phyloP scores from a whole-genome alignment of 2,329 filamentous ascomycete genomes.

The Lachnellula hyalina region DNA sequence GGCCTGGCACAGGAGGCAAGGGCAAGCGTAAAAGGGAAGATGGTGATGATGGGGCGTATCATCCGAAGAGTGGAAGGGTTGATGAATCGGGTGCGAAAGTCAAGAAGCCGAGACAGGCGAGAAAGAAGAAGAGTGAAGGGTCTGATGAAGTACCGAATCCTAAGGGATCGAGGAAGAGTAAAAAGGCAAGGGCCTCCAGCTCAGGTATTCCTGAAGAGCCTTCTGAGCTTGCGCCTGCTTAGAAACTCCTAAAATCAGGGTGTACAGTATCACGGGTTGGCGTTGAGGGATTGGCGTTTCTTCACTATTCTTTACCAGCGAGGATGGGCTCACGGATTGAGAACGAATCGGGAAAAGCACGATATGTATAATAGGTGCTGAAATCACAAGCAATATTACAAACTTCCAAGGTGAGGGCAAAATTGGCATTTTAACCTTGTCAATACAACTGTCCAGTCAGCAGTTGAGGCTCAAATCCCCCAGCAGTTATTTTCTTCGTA shows the following conservation, averaged over 20 bases:
- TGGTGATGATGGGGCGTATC: slow-evolving; percentile 51
- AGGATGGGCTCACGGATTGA: too few relatives aligned
- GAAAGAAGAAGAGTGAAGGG: slow-evolving; percentile 25
- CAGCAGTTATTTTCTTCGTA: too few relatives aligned
- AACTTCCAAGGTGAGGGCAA: too few relatives aligned
- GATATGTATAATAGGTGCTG: too few relatives aligned
- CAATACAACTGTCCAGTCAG: too few relatives aligned
- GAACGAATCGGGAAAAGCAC: too few relatives aligned
- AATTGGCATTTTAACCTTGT: too few relatives aligned
- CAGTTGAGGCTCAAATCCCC: too few relatives aligned
- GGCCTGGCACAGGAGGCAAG: slow-evolving; percentile 13
- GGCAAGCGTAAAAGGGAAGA: slow-evolving; percentile 42
- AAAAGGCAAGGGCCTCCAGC: slow-evolving; percentile 1
- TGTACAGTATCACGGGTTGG: neutral
- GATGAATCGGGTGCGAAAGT: slow-evolving; percentile 19
- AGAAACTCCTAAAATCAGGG: too few relatives aligned
- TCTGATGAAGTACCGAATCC: slow-evolving; percentile 4
- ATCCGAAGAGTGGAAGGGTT: slow-evolving; percentile 47
- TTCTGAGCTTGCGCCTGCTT: neutral
- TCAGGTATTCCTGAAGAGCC: neutral
- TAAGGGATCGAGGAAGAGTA: slow-evolving; percentile 5
- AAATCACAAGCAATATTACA: too few relatives aligned
- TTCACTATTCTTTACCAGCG: too few relatives aligned
- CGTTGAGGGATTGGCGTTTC: neutral
- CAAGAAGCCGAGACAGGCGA: slow-evolving; percentile 23